A percentile compares a stretch with the other conserved stretches of the same genome.
These are phyloP conservation scores for Crassisporium funariophilum DNA, from an alignment of 768 basidiomycete genomes.

Conservation along the genomic window DNA sequence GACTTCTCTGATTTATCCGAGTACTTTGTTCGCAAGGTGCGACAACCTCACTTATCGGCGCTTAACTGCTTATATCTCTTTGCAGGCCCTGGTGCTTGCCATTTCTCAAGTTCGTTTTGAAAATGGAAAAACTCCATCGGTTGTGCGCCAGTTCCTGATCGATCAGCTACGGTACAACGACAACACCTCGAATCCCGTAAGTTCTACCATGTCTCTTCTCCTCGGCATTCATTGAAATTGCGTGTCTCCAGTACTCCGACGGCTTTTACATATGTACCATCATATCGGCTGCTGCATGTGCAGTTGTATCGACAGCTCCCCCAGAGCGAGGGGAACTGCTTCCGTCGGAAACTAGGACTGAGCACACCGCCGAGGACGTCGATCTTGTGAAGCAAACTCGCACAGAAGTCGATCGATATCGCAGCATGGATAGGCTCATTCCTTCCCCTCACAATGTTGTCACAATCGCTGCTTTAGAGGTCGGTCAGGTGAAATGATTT, in stretches of 20 bases:
- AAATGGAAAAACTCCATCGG: conserved; percentile 81
- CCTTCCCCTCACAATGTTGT: conserved; percentile 94
- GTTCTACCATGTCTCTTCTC: conserved; percentile 27
- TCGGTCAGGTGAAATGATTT: conserved; percentile 35
- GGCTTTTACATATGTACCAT: conserved; percentile 87
- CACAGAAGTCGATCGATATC: conserved; percentile 86
- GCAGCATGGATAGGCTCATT: conserved; percentile 93
- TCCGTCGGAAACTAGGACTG: conserved; percentile 64
- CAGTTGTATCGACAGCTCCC: conserved; percentile 72
- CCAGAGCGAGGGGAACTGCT: conserved; percentile 82
- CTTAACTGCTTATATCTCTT: conserved; percentile 1
- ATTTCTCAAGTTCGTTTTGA: conserved; percentile 87
- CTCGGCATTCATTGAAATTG: neutral
- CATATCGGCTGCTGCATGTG: conserved; percentile 79
- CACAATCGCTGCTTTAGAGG: conserved; percentile 89
- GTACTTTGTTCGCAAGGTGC: conserved; percentile 93
- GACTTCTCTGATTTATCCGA: conserved; percentile 90
- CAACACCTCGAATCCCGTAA: conserved; percentile 85
- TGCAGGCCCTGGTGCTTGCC: conserved; percentile 75
- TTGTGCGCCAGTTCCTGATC: conserved; percentile 85
- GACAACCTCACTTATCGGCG: conserved; percentile 15
- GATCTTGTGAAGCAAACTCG: conserved; percentile 73
- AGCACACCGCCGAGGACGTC: conserved; percentile 69
- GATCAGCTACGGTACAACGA: conserved; percentile 96
- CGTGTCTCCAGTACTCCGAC: conserved; percentile 73